phyloP scores from a whole-genome alignment of 495 filamentous ascomycete species.

The Annulohypoxylon nitens region DNA sequence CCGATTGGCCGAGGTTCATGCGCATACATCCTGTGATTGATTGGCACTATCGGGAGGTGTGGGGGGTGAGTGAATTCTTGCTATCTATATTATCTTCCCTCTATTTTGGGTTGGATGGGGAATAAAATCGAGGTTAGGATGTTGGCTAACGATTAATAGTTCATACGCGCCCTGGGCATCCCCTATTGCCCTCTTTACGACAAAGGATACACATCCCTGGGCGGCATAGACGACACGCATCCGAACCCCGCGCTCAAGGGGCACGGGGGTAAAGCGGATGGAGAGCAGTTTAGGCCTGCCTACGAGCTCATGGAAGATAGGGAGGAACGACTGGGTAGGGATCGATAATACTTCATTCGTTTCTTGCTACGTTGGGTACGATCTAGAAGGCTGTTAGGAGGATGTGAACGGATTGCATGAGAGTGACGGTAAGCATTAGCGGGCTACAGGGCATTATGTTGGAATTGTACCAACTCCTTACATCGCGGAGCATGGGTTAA shows the following conservation, averaged over 20 bases:
- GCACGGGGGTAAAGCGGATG: conserved; percentile 39
- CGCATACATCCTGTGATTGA: conserved; percentile 94
- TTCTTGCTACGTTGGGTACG: not conserved
- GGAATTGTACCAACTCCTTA: conserved; percentile 4
- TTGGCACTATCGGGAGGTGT: conserved; percentile 97
- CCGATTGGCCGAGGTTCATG: conserved; percentile 93
- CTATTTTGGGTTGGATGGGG: no score
- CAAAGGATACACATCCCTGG: conserved; percentile 84
- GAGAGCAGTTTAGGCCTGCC: conserved; percentile 76
- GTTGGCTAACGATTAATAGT: conserved; percentile 67
- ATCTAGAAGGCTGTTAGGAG: not conserved
- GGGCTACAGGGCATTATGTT: conserved; percentile 1
- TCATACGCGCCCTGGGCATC: conserved; percentile 82
- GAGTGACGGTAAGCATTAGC: conserved; percentile 3
- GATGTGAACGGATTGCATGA: not conserved
- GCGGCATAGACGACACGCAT: conserved; percentile 88
- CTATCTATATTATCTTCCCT: not conserved
- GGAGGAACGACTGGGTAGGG: conserved; percentile 86
- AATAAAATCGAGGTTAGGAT: no score
- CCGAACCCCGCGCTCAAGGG: conserved; percentile 82
- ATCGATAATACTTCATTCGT: conserved; percentile 55
- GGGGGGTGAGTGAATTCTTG: conserved; percentile 76
- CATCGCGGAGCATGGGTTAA: not conserved
- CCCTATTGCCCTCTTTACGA: conserved; percentile 90
- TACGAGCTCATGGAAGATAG: conserved; percentile 88